Base-by-base conservation (phyloP, 2,329 filamentous ascomycete genomes). In the Microcyclosporella mali region DNA sequence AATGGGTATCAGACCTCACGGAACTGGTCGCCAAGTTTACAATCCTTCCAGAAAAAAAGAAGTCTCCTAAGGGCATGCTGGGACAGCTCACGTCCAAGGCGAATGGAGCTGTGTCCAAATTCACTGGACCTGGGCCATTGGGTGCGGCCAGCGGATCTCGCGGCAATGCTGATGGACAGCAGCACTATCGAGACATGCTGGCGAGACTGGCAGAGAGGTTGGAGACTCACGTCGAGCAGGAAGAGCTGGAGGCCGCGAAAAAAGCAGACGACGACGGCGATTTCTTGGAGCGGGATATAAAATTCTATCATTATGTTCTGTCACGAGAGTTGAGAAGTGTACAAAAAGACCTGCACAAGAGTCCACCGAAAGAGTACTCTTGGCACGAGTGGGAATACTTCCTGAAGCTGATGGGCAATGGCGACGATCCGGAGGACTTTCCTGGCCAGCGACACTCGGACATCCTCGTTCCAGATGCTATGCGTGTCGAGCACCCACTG, bases 21-120 rank as follows among this genome's bases (percentile, higher is more conserved):
- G 70, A 75, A n/a, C 77, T 70, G 66, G 47, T 77, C 3, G 76
- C 73, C 10, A 70, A 73, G 21, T 50, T 78, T 17, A 78, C 76
- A 2, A 68, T 79, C 2, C 42, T 51, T 12, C 48, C 45, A 2
- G 45, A 41, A 10, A 30, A 40, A 28, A 6, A 37, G 17, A 35
- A 33, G 10, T 56, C 63, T 0, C 61, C 63, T 4, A 25, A 9
- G 21, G 21, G 21, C 4, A 6, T 25, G 4, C 21, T 25, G 21
- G 46, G 66, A 1, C 64, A 63, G 33, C 11, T 50, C 10, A 25
- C 36, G 12, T 25, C 33, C 8, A 38, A 43, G 33, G 33, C 17
- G 17, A 31, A 27, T 15, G 47, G 52, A 10, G 42, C 41, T 12
- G 16, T 49, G 25, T 31, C 38, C 21, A 46, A 41, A 14, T 51